phyloP scores from a whole-genome alignment of 2,329 filamentous ascomycete species.

The Pseudonectria foliicola region DNA sequence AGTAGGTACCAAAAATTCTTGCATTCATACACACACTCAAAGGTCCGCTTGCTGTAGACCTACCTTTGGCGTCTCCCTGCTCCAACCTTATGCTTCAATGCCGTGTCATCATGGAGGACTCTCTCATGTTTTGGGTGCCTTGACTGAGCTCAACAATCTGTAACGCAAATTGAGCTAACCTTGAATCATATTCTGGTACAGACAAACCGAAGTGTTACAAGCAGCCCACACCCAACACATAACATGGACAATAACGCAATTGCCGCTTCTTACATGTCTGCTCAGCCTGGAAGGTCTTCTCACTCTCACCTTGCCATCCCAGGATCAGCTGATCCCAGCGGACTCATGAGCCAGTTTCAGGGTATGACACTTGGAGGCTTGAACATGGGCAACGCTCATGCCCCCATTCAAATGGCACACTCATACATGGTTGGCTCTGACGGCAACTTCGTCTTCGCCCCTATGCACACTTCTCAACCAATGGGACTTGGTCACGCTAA shows the following conservation, averaged over 20 bases:
- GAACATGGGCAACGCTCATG: constrained; percentile 24
- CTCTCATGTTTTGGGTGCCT: too few relatives aligned
- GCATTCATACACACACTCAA: too few relatives aligned
- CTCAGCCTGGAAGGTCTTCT: constrained; percentile 21
- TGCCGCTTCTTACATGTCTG: constrained; percentile 25
- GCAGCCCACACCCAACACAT: constrained; percentile 22
- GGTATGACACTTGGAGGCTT: constrained; percentile 31
- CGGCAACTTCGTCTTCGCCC: constrained; percentile 31
- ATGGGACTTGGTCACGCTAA: constrained; percentile 28
- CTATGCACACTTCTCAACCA: constrained; percentile 27
- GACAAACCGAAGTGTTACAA: constrained; percentile 19
- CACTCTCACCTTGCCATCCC: constrained; percentile 25
- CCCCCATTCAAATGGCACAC: constrained; percentile 28
- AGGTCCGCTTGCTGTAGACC: too few relatives aligned
- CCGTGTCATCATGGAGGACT: too few relatives aligned
- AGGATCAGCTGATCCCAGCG: constrained; percentile 23
- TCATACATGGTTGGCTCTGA: constrained; percentile 33
- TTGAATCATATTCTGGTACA: constrained; percentile 3
- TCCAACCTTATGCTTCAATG: too few relatives aligned
- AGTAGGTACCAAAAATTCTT: constrained; percentile 15
- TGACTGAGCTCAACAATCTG: background rate
- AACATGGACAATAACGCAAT: constrained; percentile 31
- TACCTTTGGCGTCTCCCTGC: too few relatives aligned
- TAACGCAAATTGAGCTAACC: background rate
- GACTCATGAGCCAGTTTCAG: constrained; percentile 29